Conservation (phyloP, 2,329 filamentous ascomycete species). For the Ploettnerulaceae sp. region DNA sequence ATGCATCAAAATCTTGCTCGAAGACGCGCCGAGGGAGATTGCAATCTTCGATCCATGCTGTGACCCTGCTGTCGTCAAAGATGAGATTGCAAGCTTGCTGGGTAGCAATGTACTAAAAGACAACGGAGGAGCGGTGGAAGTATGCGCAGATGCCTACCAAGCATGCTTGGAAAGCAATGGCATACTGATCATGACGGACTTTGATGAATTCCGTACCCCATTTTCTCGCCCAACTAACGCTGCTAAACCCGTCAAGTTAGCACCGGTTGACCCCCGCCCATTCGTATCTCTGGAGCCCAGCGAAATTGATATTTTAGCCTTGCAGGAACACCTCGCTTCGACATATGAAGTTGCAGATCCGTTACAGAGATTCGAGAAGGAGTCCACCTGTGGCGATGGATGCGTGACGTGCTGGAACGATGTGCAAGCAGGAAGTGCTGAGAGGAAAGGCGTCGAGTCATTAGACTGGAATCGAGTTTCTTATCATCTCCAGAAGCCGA, state of each 20-base stretch:
- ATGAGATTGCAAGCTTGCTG: conserved; percentile 35
- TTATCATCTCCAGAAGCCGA: conserved; percentile 41
- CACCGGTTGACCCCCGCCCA: conserved; percentile 23
- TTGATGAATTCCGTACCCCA: conserved; percentile 45
- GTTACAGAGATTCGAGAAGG: conserved; percentile 24
- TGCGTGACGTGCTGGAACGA: conserved; percentile 31
- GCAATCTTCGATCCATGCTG: conserved; percentile 62
- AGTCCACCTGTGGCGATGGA: conserved; percentile 28
- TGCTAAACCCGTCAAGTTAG: not conserved
- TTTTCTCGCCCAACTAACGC: conserved; percentile 5
- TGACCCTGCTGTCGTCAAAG: conserved; percentile 36
- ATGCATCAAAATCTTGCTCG: conserved; percentile 59
- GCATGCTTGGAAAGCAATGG: conserved; percentile 44
- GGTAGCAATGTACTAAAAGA: conserved; percentile 31
- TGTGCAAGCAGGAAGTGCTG: conserved; percentile 16
- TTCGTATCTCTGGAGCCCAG: conserved; percentile 22
- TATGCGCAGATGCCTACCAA: conserved; percentile 40
- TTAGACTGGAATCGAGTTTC: conserved; percentile 44
- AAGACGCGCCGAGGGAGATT: conserved; percentile 59
- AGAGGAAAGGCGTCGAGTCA: conserved; percentile 21
- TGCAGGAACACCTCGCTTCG: conserved; percentile 17
- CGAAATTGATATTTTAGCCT: conserved; percentile 21
- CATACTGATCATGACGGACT: conserved; percentile 48
- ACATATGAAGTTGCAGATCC: conserved; percentile 17
- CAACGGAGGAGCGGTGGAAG: conserved; percentile 34